Evolutionary conservation across 2,329 filamentous ascomycete genomes (phyloP).

Genomic region (Cryphonectria japonica): DNA sequence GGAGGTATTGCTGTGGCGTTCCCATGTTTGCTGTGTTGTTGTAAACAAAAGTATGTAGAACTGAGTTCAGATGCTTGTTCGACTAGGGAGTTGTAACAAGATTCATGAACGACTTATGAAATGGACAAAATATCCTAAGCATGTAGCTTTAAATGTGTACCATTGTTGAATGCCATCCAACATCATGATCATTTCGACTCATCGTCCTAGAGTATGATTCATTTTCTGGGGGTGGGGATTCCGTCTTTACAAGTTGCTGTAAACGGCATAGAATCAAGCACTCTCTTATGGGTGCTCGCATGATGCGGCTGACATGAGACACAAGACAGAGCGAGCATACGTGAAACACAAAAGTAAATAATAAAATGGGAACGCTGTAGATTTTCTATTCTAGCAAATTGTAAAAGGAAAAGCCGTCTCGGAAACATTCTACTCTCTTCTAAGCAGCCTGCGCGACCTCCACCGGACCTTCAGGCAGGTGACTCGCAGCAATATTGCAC

Average conservation of each 20-base stretch:
- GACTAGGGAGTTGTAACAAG: not conserved
- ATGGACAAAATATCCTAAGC: not conserved
- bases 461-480: slow-evolving; percentile 56
- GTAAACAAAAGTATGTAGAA: not conserved
- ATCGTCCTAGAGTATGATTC: not conserved
- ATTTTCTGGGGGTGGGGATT: not conserved
- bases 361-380: not conserved
- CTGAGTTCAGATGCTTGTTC: not conserved
- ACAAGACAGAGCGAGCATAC: not conserved
- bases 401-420: not conserved
- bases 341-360: no score
- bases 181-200: slow-evolving; percentile 1
- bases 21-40: not conserved
- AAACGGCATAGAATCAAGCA: not conserved
- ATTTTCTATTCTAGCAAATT: not conserved
- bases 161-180: not conserved
- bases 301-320: not conserved
- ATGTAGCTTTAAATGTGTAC: not conserved
- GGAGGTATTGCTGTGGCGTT: slow-evolving; percentile 12
- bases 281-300: not conserved
- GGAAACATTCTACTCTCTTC: not conserved
- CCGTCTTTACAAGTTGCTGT: not conserved
- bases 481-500: slow-evolving; percentile 75
- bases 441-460: slow-evolving; percentile 29
- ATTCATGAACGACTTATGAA: not conserved